These are phyloP conservation scores for Venturia oleaginea DNA, from an alignment of 2,329 filamentous ascomycete genomes.

Conservation along the genomic window DNA sequence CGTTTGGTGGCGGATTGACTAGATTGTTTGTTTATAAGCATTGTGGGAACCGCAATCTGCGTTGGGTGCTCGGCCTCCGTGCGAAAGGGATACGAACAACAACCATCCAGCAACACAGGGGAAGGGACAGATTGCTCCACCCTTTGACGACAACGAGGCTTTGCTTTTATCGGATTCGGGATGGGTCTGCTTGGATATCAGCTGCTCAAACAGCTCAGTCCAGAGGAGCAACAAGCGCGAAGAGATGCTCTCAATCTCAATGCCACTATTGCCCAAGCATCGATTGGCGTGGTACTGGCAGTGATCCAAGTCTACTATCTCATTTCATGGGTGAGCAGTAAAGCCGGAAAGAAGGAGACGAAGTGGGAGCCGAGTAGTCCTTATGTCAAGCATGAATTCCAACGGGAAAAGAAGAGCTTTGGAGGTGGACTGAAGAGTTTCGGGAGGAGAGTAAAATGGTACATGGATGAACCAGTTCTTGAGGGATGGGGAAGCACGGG, in stretches of 20 bases:
- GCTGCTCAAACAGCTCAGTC: slow-evolving; percentile 12
- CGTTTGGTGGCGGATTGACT: neutral
- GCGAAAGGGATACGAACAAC: neutral
- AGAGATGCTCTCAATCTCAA: slow-evolving; percentile 46
- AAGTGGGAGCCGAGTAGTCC: slow-evolving; percentile 30
- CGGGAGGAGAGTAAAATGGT: slow-evolving; percentile 33
- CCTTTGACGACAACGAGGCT: neutral
- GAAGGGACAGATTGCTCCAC: neutral
- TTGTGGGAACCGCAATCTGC: neutral
- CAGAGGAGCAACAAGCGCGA: slow-evolving; percentile 29
- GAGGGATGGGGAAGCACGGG: slow-evolving; percentile 41
- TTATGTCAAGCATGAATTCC: slow-evolving; percentile 25
- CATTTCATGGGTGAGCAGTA: slow-evolving; percentile 23
- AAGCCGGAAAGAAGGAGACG: neutral
- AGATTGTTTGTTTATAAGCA: neutral
- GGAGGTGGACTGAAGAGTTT: slow-evolving; percentile 22
- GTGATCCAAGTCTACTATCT: slow-evolving; percentile 34
- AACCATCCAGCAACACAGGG: neutral
- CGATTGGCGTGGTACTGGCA: slow-evolving; percentile 38
- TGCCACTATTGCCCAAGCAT: slow-evolving; percentile 47
- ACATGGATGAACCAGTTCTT: slow-evolving; percentile 33
- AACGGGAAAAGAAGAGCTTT: slow-evolving; percentile 16
- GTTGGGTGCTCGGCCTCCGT: neutral
- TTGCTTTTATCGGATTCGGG: neutral
- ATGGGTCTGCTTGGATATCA: slow-evolving; percentile 14